These are phyloP conservation scores for Didymella pomorum DNA, from an alignment of 2,329 filamentous ascomycete species.

Conservation along the genomic window DNA sequence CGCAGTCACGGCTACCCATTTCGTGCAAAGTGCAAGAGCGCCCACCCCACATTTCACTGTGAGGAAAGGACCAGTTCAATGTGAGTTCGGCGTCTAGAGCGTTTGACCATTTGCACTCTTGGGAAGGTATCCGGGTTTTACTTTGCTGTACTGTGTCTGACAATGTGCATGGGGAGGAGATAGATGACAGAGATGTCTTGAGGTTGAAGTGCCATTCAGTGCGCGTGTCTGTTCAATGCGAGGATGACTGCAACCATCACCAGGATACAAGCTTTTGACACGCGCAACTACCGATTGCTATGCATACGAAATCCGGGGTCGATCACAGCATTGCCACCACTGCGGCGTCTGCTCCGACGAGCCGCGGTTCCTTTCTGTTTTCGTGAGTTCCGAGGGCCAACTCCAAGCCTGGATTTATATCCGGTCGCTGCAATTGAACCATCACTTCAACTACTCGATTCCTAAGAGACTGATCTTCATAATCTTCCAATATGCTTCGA, in stretches of 20 bases:
- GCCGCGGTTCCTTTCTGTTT: conserved; percentile 33
- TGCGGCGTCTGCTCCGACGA: conserved; percentile 33
- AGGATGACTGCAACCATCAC: not conserved
- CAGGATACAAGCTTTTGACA: not conserved
- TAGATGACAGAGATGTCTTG: no score
- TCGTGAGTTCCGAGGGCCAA: conserved; percentile 33
- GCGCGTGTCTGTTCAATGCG: not conserved
- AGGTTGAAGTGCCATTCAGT: no score
- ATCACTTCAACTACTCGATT: conserved; percentile 1
- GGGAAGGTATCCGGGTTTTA: not conserved
- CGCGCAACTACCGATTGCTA: conserved; percentile 1
- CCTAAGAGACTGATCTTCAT: not conserved
- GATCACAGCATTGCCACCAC: conserved; percentile 28
- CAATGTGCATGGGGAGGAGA: not conserved
- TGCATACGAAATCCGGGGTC: conserved; percentile 9
- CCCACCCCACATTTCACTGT: not conserved
- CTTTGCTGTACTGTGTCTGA: not conserved
- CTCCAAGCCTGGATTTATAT: conserved; percentile 14
- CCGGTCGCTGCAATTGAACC: conserved; percentile 8
- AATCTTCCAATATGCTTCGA: conserved; percentile 54
- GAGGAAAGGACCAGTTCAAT: not conserved
- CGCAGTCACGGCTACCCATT: conserved; percentile 39
- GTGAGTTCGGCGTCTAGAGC: not conserved
- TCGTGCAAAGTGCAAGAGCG: not conserved
- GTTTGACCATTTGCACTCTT: not conserved